These are phyloP conservation scores for Ceratopteris richardii DNA, from an alignment of 75 land plant genomes.

Conservation along the genomic window DNA sequence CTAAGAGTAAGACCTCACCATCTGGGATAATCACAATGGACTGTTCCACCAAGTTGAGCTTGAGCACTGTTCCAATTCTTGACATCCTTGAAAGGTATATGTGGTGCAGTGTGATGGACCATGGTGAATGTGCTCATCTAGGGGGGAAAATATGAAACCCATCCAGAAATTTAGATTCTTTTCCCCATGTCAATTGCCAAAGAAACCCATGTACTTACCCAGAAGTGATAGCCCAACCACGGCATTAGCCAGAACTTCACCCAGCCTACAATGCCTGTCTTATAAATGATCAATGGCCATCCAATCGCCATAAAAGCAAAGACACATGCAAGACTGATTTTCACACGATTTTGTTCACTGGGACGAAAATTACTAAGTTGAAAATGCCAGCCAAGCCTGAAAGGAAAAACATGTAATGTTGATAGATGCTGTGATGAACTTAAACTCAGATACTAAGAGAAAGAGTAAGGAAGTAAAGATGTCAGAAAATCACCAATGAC, in stretches of 20 bases:
- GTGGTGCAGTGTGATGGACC: slow-evolving; percentile 97
- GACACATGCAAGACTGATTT: slow-evolving; percentile 87
- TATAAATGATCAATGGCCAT: slow-evolving; percentile 84
- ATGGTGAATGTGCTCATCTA: slow-evolving; percentile 98
- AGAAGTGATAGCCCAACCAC: slow-evolving; percentile 94
- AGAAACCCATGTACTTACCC: slow-evolving; percentile 41
- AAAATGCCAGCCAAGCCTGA: slow-evolving; percentile 81
- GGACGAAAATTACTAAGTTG: slow-evolving; percentile 71
- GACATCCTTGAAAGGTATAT: slow-evolving; percentile 77
- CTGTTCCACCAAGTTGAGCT: slow-evolving; percentile 90
- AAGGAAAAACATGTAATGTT: background rate
- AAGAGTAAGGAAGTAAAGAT: background rate
- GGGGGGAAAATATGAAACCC: background rate
- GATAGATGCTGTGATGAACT: no score
- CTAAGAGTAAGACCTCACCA: slow-evolving; percentile 40
- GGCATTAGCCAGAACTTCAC: slow-evolving; percentile 94
- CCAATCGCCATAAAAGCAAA: slow-evolving; percentile 89
- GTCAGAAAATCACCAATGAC: slow-evolving; percentile 56
- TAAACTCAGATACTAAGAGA: background rate
- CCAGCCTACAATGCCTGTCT: slow-evolving; percentile 78
- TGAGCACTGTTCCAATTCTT: slow-evolving; percentile 79
- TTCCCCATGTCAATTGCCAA: background rate
- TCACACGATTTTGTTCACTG: slow-evolving; percentile 64
- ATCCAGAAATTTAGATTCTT: background rate
- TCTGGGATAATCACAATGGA: slow-evolving; percentile 84